These are phyloP conservation scores for Exserohilum turcica DNA, from an alignment of 2,329 filamentous ascomycete genomes.

Conservation along the genomic window DNA sequence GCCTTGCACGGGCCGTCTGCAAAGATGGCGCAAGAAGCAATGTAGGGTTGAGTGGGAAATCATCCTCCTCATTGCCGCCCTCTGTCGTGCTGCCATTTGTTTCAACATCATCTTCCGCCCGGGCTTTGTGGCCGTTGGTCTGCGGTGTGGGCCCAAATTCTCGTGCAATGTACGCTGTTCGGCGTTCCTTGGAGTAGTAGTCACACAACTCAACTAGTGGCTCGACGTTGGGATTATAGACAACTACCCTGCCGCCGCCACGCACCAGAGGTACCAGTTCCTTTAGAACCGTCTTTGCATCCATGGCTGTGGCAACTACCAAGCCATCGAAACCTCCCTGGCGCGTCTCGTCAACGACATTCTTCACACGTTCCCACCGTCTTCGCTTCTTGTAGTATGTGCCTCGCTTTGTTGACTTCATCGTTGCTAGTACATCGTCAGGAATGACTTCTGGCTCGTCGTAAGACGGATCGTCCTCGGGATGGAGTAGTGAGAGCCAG, in stretches of 20 bases:
- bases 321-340: slow-evolving; percentile 82
- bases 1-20: slow-evolving; percentile 77
- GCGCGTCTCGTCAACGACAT: slow-evolving; percentile 75
- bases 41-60: slow-evolving; percentile 88
- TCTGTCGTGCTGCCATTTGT: slow-evolving; percentile 20
- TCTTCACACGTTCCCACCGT: slow-evolving; percentile 74
- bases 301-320: slow-evolving; percentile 81
- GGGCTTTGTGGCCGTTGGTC: slow-evolving; percentile 16
- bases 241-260: slow-evolving; percentile 81
- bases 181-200: slow-evolving; percentile 78
- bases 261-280: slow-evolving; percentile 78
- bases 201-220: slow-evolving; percentile 78
- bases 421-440: slow-evolving; percentile 65
- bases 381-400: slow-evolving; percentile 88
- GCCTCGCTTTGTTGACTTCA: slow-evolving; percentile 82
- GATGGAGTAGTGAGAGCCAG: slow-evolving; percentile 88
- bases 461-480: slow-evolving; percentile 76
- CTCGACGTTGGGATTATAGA: slow-evolving; percentile 83
- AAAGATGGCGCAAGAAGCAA: slow-evolving; percentile 78
- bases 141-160: slow-evolving; percentile 30
- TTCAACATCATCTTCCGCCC: slow-evolving; percentile 22
- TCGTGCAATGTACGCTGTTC: slow-evolving; percentile 65
- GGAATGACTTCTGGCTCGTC: slow-evolving; percentile 65
- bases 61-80: slow-evolving; percentile 51
- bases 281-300: slow-evolving; percentile 75